These are phyloP conservation scores for Exserohilum rostratum DNA, from an alignment of 2,329 filamentous ascomycete species.

Conservation along the genomic window DNA sequence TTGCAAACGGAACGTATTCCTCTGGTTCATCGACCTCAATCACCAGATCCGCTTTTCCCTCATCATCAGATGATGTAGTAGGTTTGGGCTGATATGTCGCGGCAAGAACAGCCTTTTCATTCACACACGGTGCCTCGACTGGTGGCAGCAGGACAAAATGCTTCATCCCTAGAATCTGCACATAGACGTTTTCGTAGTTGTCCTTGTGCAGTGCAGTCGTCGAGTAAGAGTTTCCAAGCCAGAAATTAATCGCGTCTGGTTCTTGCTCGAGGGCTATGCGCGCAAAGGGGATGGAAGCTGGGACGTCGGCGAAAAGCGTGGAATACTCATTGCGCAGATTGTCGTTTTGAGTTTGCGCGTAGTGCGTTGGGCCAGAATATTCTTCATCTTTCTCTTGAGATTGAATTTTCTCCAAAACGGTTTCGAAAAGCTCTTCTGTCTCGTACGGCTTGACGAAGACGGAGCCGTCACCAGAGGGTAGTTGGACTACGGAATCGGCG, in stretches of 20 bases:
- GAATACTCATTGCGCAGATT: constrained; percentile 77
- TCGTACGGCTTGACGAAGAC: constrained; percentile 76
- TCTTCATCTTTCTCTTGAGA: constrained; percentile 56
- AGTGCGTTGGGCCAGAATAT: constrained; percentile 47
- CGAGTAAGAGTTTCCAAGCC: constrained; percentile 74
- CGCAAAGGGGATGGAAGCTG: constrained; percentile 71
- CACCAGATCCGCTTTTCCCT: constrained; percentile 28
- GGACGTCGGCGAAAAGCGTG: constrained; percentile 67
- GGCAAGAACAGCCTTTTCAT: constrained; percentile 63
- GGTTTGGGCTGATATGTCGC: constrained; percentile 61
- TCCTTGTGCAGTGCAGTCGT: constrained; percentile 79
- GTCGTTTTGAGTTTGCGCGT: constrained; percentile 84
- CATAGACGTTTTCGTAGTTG: constrained; percentile 85
- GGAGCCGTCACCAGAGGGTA: constrained; percentile 55
- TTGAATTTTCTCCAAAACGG: constrained; percentile 68
- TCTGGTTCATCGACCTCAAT: constrained; percentile 41
- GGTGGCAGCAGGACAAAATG: constrained; percentile 78
- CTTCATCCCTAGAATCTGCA: constrained; percentile 74
- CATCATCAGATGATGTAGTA: constrained; percentile 14
- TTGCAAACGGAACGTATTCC: constrained; percentile 68
- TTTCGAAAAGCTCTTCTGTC: constrained; percentile 64
- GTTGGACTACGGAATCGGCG: constrained; percentile 67
- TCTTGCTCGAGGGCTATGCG: constrained; percentile 69
- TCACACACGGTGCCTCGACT: constrained; percentile 70
- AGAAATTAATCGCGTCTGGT: constrained; percentile 81